Evolutionary conservation across 2,329 filamentous ascomycete genomes (phyloP).

Genomic region (Fusarium sp.): DNA sequence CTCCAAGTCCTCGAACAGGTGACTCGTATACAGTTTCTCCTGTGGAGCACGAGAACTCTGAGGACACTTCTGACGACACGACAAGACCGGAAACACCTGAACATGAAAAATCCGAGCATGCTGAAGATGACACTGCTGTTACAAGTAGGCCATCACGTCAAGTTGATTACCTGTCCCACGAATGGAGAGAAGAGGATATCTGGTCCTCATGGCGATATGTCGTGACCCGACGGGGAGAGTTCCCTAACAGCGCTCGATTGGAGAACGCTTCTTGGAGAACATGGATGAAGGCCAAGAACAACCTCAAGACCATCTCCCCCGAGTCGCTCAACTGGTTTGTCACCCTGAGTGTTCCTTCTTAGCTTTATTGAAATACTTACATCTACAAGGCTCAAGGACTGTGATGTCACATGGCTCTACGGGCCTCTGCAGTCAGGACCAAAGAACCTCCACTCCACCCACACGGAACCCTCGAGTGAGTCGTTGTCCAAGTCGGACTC

Average conservation of each 20-base stretch:
- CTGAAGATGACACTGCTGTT: slow-evolving; percentile 83
- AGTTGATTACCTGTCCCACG: slow-evolving; percentile 94
- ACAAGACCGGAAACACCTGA: slow-evolving; percentile 69
- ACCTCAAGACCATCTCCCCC: slow-evolving; percentile 86
- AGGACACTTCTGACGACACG: slow-evolving; percentile 50
- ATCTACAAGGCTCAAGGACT: slow-evolving; percentile 84
- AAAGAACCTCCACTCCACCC: slow-evolving; percentile 62
- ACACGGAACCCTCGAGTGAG: slow-evolving; percentile 55
- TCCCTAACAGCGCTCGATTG: slow-evolving; percentile 81
- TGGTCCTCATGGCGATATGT: slow-evolving; percentile 98
- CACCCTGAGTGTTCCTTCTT: background rate
- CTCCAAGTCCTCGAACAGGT: slow-evolving; percentile 61
- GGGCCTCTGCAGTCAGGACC: slow-evolving; percentile 85
- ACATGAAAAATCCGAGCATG: slow-evolving; percentile 61
- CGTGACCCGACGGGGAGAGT: slow-evolving; percentile 79
- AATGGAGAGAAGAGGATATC: slow-evolving; percentile 95
- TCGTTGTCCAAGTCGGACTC: slow-evolving; percentile 68
- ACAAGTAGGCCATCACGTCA: slow-evolving; percentile 81
- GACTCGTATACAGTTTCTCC: slow-evolving; percentile 65
- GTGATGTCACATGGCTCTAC: slow-evolving; percentile 97
- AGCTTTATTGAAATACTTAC: slow-evolving; percentile 46
- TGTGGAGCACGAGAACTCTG: slow-evolving; percentile 64
- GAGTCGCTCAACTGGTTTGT: slow-evolving; percentile 91
- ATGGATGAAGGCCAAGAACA: slow-evolving; percentile 93
- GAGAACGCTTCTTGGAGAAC: slow-evolving; percentile 98